A percentile compares a stretch with the other conserved stretches of the same genome.
Evolutionary conservation across 495 filamentous ascomycete genomes (phyloP).

Genomic region (Tricharina praecox): DNA sequence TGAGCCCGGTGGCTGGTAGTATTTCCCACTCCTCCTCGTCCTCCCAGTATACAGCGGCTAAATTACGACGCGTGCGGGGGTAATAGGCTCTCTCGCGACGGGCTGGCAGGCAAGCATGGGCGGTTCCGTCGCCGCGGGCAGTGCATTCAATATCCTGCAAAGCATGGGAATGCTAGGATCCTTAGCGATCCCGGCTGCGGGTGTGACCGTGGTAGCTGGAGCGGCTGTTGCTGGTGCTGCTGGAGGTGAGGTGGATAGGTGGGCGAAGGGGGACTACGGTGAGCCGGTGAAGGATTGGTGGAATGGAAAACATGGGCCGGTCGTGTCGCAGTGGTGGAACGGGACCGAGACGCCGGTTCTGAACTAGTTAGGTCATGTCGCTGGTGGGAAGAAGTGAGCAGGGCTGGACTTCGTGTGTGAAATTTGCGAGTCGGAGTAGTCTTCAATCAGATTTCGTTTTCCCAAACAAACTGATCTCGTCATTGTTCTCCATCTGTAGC

Average conservation of each 20-base stretch:
- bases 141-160: conserved; percentile 5
- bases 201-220: background rate
- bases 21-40: too few species aligned
- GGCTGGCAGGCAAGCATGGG: conserved; percentile 1
- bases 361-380: background rate
- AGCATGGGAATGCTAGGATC: conserved; percentile 2
- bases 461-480: too few species aligned
- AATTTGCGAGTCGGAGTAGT: too few species aligned
- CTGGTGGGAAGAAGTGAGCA: too few species aligned
- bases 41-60: too few species aligned
- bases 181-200: background rate
- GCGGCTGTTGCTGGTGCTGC: background rate
- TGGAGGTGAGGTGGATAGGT: background rate
- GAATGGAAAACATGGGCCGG: conserved; percentile 1
- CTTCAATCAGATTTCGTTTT: too few species aligned
- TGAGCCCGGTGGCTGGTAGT: conserved; percentile 3
- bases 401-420: too few species aligned
- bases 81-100: background rate
- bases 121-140: conserved; percentile 2
- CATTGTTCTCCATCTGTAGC: too few species aligned
- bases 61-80: background rate
- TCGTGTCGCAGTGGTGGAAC: background rate
- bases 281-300: conserved; percentile 1
- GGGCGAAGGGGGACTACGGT: conserved; percentile 5
- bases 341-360: background rate